Evolutionary conservation across 2,329 filamentous ascomycete genomes (phyloP).

Genomic region (Fusarium multiceps): DNA sequence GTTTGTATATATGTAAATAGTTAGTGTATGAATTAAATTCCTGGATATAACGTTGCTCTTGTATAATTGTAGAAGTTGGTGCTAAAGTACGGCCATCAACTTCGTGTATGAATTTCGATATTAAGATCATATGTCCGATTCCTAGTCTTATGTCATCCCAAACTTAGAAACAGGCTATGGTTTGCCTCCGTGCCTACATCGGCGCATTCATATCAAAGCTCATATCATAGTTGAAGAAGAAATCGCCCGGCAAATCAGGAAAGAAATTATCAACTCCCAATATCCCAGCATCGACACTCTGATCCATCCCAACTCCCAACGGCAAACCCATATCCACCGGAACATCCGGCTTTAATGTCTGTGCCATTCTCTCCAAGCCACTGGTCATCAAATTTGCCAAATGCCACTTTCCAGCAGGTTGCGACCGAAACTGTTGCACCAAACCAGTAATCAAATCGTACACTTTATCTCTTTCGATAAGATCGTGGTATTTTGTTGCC

Average conservation of each 20-base stretch:
- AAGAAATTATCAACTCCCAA: constrained; percentile 21
- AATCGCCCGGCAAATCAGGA: constrained; percentile 42
- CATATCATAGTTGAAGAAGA: constrained; percentile 47
- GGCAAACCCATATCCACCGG: constrained; percentile 23
- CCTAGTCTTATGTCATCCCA: background rate
- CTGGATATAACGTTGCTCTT: too few species aligned
- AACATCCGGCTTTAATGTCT: constrained; percentile 21
- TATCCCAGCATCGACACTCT: constrained; percentile 31
- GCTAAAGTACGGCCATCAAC: too few species aligned
- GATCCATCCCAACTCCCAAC: constrained; percentile 11
- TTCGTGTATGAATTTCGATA: too few species aligned
- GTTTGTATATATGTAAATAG: too few species aligned
- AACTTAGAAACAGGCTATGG: too few species aligned
- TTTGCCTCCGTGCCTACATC: too few species aligned
- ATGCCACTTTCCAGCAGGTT: constrained; percentile 58
- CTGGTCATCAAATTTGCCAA: constrained; percentile 60
- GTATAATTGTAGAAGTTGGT: too few species aligned
- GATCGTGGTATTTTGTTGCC: constrained; percentile 56
- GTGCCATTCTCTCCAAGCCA: constrained; percentile 57
- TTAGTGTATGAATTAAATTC: background rate
- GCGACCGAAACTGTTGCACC: constrained; percentile 54
- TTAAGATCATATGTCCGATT: too few species aligned
- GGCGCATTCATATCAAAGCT: constrained; percentile 35
- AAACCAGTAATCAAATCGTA: constrained; percentile 54
- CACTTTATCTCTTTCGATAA: constrained; percentile 55